These are phyloP conservation scores for Apiotrichum porosum DNA, from an alignment of 1,284 basidiomycete genomes.

Conservation along the genomic window DNA sequence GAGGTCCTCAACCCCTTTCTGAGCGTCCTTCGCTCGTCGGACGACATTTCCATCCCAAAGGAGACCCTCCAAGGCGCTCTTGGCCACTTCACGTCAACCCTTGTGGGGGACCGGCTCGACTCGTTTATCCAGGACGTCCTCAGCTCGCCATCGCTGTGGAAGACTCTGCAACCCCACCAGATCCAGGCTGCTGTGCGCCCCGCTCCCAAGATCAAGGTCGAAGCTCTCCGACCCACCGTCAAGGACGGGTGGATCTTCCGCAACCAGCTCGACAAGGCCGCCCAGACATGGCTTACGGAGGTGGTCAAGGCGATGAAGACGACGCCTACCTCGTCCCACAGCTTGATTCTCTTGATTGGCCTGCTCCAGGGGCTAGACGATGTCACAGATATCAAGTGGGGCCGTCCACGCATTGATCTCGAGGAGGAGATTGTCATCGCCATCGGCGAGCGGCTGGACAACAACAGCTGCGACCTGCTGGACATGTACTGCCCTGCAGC, in stretches of 20 bases:
- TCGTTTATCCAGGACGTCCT: conserved; percentile 21
- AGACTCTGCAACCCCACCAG: not conserved
- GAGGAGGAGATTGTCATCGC: conserved; percentile 29
- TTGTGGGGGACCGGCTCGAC: conserved; percentile 16
- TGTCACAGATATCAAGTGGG: conserved; percentile 24
- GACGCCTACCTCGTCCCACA: not conserved
- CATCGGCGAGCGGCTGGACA: conserved; percentile 9
- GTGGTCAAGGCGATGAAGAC: conserved; percentile 2
- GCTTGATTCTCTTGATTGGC: conserved; percentile 10
- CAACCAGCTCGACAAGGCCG: conserved; percentile 11
- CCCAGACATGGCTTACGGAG: conserved; percentile 8
- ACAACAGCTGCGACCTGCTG: conserved; percentile 2
- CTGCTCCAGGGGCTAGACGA: conserved; percentile 25
- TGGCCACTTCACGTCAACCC: conserved; percentile 34
- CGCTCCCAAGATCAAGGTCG: conserved; percentile 2
- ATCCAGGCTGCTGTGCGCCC: conserved; percentile 8
- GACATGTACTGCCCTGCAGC: conserved; percentile 16
- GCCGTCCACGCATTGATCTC: conserved; percentile 15
- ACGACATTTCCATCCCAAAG: conserved; percentile 22
- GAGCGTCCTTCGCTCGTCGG: conserved; percentile 17
- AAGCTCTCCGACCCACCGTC: conserved; percentile 1
- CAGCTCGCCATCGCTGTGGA: conserved; percentile 26
- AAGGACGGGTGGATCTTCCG: conserved; percentile 15
- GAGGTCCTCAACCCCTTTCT: conserved; percentile 28
- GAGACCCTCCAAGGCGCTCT: conserved; percentile 34